These are phyloP conservation scores for Leishmania guyanensis DNA, from an alignment of 208 protist genomes.

Conservation along the genomic window DNA sequence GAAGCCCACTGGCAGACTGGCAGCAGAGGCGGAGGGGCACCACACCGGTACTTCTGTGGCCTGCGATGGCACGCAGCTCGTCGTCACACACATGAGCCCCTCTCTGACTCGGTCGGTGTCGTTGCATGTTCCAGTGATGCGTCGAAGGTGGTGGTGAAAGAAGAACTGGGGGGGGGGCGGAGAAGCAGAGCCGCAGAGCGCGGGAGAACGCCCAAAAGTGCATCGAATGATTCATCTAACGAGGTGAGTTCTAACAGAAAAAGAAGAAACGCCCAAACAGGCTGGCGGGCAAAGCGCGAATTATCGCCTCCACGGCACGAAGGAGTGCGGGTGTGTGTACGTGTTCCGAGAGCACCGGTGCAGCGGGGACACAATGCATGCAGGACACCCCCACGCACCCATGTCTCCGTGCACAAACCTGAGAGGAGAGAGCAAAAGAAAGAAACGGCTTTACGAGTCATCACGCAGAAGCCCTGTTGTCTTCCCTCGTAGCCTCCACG, in stretches of 20 bases:
- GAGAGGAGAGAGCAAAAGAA: slow-evolving; percentile 13
- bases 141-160: background rate
- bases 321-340: background rate
- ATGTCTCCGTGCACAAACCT: background rate
- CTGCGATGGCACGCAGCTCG: background rate
- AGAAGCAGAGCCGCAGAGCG: background rate
- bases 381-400: background rate
- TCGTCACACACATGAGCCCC: background rate
- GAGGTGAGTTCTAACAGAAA: background rate
- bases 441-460: background rate
- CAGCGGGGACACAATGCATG: background rate
- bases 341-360: background rate
- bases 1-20: background rate
- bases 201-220: background rate
- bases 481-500: background rate
- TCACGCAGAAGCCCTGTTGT: background rate
- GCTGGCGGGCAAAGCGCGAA: background rate
- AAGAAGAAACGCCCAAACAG: background rate
- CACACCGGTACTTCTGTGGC: background rate
- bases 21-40: background rate
- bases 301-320: background rate
- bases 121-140: background rate
- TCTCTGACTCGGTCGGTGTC: background rate
- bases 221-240: background rate
- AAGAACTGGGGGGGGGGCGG: background rate